These are phyloP conservation scores for Sphaerulina musiva DNA, from an alignment of 2,329 filamentous ascomycete species.

Conservation along the genomic window DNA sequence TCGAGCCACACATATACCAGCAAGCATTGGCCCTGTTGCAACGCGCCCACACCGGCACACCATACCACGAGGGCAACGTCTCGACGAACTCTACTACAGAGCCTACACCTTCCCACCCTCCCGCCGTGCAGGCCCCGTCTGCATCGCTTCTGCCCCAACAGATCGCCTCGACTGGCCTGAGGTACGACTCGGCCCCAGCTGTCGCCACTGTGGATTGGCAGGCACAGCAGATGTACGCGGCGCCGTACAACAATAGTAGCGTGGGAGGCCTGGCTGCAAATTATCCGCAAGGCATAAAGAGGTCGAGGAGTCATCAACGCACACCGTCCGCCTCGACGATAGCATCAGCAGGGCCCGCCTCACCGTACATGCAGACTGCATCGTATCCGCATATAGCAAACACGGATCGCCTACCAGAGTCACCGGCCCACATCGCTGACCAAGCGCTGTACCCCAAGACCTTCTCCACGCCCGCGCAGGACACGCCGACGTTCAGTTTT, in stretches of 20 bases:
- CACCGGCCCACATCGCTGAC: slow-evolving; percentile 34
- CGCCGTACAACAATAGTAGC: slow-evolving; percentile 20
- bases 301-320: slow-evolving; percentile 28
- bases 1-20: slow-evolving; percentile 8
- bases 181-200: slow-evolving; percentile 15
- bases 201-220: slow-evolving; percentile 20
- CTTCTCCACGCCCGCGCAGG: slow-evolving; percentile 37
- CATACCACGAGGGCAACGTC: neutral
- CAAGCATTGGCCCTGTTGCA: slow-evolving; percentile 13
- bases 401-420: slow-evolving; percentile 40
- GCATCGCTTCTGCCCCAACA: neutral
- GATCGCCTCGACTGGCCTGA: neutral
- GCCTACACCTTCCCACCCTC: neutral
- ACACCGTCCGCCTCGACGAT: slow-evolving; percentile 38
- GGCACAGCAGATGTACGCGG: slow-evolving; percentile 18
- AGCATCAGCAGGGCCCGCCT: slow-evolving; percentile 40
- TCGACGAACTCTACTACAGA: neutral
- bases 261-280: slow-evolving; percentile 18
- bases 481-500: slow-evolving; percentile 48
- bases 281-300: slow-evolving; percentile 20
- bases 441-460: slow-evolving; percentile 45
- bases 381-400: slow-evolving; percentile 40
- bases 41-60: neutral
- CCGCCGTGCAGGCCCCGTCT: slow-evolving; percentile 1
- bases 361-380: slow-evolving; percentile 37